Percentiles rank a stretch among this genome's conserved stretches.
phyloP scores from a whole-genome alignment of 75 land plant genomes.

The Ceratopteris richardii region DNA sequence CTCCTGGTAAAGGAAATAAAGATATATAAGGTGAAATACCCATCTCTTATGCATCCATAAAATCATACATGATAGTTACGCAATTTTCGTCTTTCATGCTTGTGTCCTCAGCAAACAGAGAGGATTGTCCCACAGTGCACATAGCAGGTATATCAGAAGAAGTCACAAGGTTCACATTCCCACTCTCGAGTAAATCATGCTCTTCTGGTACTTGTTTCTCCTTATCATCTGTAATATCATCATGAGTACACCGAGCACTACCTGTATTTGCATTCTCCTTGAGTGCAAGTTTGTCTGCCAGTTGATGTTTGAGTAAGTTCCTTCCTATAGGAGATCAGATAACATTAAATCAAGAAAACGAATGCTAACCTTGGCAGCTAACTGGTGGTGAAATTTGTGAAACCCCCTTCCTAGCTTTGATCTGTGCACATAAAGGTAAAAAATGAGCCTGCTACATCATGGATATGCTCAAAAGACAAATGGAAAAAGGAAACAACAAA shows the following conservation, averaged over 20 bases:
- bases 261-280: neutral
- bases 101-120: too few species aligned
- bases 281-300: neutral
- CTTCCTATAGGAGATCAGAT: neutral
- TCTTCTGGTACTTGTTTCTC: neutral
- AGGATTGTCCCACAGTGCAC: too few species aligned
- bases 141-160: neutral
- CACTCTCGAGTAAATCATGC: neutral
- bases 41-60: too few species aligned
- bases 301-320: neutral
- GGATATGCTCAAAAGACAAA: neutral
- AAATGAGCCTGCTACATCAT: neutral
- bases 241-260: neutral
- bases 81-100: too few species aligned
- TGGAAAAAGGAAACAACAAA: neutral
- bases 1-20: too few species aligned
- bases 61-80: too few species aligned
- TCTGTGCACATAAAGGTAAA: neutral
- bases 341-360: neutral
- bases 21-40: too few species aligned
- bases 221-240: neutral
- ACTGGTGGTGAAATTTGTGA: neutral
- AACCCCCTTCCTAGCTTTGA: neutral
- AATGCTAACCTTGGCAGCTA: neutral
- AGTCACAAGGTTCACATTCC: neutral